These are phyloP conservation scores for Nidularia pulvinata DNA, from an alignment of 768 basidiomycete species.

Conservation along the genomic window DNA sequence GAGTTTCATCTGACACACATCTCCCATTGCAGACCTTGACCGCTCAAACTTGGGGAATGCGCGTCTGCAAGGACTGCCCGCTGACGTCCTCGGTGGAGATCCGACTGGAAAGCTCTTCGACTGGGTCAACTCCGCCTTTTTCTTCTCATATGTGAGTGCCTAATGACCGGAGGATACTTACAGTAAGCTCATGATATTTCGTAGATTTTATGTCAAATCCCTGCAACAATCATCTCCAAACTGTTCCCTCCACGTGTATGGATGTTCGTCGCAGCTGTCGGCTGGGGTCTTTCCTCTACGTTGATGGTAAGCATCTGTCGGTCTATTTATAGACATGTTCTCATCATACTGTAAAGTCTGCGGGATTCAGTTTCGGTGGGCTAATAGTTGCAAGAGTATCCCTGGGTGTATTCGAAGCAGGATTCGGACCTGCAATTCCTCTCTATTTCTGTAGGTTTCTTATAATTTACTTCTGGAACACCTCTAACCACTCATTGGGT, in stretches of 20 bases:
- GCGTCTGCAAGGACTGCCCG: slow-evolving; percentile 66
- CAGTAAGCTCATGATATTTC: neutral
- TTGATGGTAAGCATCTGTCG: slow-evolving; percentile 50
- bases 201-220: slow-evolving; percentile 71
- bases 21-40: slow-evolving; percentile 44
- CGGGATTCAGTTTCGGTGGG: slow-evolving; percentile 59
- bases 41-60: slow-evolving; percentile 83
- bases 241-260: slow-evolving; percentile 67
- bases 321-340: neutral
- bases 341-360: slow-evolving; percentile 36
- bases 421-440: slow-evolving; percentile 77
- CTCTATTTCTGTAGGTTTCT: slow-evolving; percentile 68
- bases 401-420: slow-evolving; percentile 78
- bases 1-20: neutral
- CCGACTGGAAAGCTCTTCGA: slow-evolving; percentile 70
- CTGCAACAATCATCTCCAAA: slow-evolving; percentile 66
- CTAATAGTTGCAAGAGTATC: slow-evolving; percentile 57
- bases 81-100: slow-evolving; percentile 68
- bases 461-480: neutral
- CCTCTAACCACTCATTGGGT: neutral
- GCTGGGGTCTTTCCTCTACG: slow-evolving; percentile 79
- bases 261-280: slow-evolving; percentile 63
- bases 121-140: slow-evolving; percentile 79
- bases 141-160: slow-evolving; percentile 68
- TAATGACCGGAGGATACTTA: too few species aligned